Evolutionary conservation across 805 yeast genomes (phyloP).

Genomic region (Candida mattraensis): DNA sequence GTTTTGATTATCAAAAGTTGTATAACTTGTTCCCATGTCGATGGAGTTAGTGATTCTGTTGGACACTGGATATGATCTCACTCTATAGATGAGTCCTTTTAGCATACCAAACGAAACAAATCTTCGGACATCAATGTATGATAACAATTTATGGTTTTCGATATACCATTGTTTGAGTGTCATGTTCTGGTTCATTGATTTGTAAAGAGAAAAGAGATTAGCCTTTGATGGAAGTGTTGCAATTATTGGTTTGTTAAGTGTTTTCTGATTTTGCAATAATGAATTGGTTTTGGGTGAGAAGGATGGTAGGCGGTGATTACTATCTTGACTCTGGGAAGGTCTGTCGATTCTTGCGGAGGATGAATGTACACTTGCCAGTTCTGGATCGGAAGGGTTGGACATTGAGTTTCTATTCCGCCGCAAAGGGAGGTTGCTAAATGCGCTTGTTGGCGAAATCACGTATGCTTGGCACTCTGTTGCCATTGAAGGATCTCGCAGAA

Average conservation of each 20-base stretch:
- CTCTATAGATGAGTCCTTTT: slow-evolving; percentile 78
- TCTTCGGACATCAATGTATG: slow-evolving; percentile 75
- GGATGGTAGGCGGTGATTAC: slow-evolving; percentile 5
- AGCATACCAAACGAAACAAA: slow-evolving; percentile 85
- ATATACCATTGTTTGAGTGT: slow-evolving; percentile 80
- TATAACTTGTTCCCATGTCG: slow-evolving; percentile 26
- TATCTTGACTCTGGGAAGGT: slow-evolving; percentile 9
- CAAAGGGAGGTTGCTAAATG: slow-evolving; percentile 37
- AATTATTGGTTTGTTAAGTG: slow-evolving; percentile 9
- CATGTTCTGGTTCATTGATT: slow-evolving; percentile 75
- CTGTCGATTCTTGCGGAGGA: slow-evolving; percentile 13
- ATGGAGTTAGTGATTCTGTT: slow-evolving; percentile 39
- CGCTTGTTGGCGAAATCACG: slow-evolving; percentile 49
- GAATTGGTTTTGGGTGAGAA: slow-evolving; percentile 16
- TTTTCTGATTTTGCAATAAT: slow-evolving; percentile 7
- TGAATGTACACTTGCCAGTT: slow-evolving; percentile 21
- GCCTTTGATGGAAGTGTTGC: slow-evolving; percentile 58
- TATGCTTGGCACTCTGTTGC: slow-evolving; percentile 85
- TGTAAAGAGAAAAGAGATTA: slow-evolving; percentile 67
- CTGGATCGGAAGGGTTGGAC: slow-evolving; percentile 25
- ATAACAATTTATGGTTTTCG: slow-evolving; percentile 57
- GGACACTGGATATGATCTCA: slow-evolving; percentile 71
- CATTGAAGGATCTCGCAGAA: slow-evolving; percentile 62
- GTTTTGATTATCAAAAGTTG: slow-evolving; percentile 6
- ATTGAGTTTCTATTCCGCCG: slow-evolving; percentile 28